phyloP scores from a whole-genome alignment of 2,329 filamentous ascomycete species.

The Aspergillus calidoustus region DNA sequence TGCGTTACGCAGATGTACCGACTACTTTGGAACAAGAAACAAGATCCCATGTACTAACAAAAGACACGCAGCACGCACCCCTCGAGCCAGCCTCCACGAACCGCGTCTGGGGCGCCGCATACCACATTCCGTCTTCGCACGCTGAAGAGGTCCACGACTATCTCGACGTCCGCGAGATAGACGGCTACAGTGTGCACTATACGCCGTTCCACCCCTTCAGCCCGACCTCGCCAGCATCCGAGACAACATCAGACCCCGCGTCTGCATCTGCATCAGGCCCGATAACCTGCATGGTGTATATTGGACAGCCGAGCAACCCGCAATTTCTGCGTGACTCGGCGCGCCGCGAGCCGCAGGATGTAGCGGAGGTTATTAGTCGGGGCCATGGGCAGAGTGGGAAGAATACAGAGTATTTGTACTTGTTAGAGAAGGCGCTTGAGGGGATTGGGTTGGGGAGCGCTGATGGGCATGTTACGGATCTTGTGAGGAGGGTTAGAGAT shows the following conservation, averaged over 20 bases:
- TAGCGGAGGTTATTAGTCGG: slow-evolving; percentile 79
- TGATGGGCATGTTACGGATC: slow-evolving; percentile 82
- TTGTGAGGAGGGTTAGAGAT: slow-evolving; percentile 72
- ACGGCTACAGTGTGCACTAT: slow-evolving; percentile 94
- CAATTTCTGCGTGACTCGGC: slow-evolving; percentile 70
- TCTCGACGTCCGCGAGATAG: slow-evolving; percentile 95
- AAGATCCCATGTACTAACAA: not conserved
- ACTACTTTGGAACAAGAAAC: not conserved
- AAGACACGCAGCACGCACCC: slow-evolving; percentile 36
- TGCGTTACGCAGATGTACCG: not conserved
- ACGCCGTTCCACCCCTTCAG: slow-evolving; percentile 75
- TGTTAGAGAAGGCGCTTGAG: slow-evolving; percentile 75
- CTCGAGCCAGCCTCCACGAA: slow-evolving; percentile 38
- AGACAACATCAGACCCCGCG: not conserved
- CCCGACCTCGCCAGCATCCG: slow-evolving; percentile 8
- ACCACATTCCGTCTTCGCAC: slow-evolving; percentile 74
- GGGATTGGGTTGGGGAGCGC: slow-evolving; percentile 75
- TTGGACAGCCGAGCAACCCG: slow-evolving; percentile 88
- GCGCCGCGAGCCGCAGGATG: slow-evolving; percentile 72
- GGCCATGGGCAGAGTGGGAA: slow-evolving; percentile 83
- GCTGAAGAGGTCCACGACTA: slow-evolving; percentile 85
- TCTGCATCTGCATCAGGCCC: slow-evolving; percentile 26
- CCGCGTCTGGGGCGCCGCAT: slow-evolving; percentile 89
- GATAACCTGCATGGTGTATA: slow-evolving; percentile 77
- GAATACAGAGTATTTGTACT: slow-evolving; percentile 87